Conservation (phyloP, 2,329 filamentous ascomycete genomes). For the Chaetomiaceae sp. region DNA sequence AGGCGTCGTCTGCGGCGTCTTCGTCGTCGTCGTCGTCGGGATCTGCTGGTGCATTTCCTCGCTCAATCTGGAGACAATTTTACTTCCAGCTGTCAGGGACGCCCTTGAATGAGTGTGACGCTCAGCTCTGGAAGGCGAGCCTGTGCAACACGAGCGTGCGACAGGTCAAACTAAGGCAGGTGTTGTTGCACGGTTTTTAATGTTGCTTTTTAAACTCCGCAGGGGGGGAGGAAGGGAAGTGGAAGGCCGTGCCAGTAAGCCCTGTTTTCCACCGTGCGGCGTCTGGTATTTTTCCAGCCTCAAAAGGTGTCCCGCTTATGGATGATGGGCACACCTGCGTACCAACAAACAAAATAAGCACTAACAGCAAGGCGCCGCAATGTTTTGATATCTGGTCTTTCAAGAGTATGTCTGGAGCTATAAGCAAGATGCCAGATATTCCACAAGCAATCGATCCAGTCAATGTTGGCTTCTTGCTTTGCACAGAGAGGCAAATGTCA, state of each 20-base stretch:
- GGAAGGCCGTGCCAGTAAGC: not conserved
- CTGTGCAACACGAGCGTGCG: conserved; percentile 11
- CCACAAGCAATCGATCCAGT: no score
- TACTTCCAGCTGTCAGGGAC: not conserved
- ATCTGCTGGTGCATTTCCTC: conserved; percentile 9
- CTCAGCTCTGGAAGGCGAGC: not conserved
- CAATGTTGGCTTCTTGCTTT: no score
- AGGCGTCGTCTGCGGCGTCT: not conserved
- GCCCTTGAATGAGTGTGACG: conserved; percentile 9
- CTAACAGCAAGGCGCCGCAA: no score
- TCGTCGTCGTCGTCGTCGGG: no score
- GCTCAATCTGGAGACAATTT: not conserved
- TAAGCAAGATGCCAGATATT: no score
- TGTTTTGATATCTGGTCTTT: no score
- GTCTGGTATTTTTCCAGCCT: not conserved
- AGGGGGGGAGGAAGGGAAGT: no score
- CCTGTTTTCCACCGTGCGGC: not conserved
- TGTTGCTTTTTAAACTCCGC: not conserved
- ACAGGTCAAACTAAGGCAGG: not conserved
- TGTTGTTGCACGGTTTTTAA: conserved; percentile 3
- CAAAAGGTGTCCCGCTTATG: no score
- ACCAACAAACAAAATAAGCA: no score
- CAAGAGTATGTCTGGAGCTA: no score
- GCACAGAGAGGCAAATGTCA: no score
- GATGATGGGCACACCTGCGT: no score